These are phyloP conservation scores for Neurospora sp. DNA, from an alignment of 495 filamentous ascomycete species.

Conservation along the genomic window DNA sequence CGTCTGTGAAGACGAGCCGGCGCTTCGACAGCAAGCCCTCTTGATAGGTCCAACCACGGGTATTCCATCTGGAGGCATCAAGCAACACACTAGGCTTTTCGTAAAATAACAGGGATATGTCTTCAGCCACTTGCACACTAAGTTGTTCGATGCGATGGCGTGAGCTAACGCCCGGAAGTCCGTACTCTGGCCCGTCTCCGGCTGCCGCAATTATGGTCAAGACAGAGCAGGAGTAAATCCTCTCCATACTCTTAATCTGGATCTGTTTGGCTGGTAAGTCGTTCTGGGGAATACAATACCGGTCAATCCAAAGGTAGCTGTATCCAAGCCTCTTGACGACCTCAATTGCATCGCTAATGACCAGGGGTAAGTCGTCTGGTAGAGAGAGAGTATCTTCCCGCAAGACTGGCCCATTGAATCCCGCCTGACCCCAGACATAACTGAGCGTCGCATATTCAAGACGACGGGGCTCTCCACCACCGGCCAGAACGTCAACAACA, in stretches of 20 bases:
- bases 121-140: neutral
- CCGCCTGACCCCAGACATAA: neutral
- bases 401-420: neutral
- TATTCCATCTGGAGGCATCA: slow-evolving; percentile 20
- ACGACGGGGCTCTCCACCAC: too few species aligned
- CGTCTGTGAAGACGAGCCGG: slow-evolving; percentile 10
- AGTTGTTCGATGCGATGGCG: neutral
- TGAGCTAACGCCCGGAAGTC: slow-evolving; percentile 17
- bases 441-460: neutral
- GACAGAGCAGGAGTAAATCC: slow-evolving; percentile 11
- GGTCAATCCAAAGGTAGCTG: slow-evolving; percentile 19
- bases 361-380: neutral
- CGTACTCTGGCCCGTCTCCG: slow-evolving; percentile 10
- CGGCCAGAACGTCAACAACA: neutral
- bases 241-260: slow-evolving; percentile 17
- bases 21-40: slow-evolving; percentile 26
- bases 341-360: neutral
- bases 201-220: slow-evolving; percentile 17
- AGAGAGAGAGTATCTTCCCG: neutral
- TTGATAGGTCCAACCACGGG: slow-evolving; percentile 36
- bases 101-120: neutral
- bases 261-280: slow-evolving; percentile 5
- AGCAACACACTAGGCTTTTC: neutral
- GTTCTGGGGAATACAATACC: slow-evolving; percentile 16
- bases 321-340: slow-evolving; percentile 2